These are phyloP conservation scores for Russula sp. DNA, from an alignment of 768 basidiomycete species.

Conservation along the genomic window DNA sequence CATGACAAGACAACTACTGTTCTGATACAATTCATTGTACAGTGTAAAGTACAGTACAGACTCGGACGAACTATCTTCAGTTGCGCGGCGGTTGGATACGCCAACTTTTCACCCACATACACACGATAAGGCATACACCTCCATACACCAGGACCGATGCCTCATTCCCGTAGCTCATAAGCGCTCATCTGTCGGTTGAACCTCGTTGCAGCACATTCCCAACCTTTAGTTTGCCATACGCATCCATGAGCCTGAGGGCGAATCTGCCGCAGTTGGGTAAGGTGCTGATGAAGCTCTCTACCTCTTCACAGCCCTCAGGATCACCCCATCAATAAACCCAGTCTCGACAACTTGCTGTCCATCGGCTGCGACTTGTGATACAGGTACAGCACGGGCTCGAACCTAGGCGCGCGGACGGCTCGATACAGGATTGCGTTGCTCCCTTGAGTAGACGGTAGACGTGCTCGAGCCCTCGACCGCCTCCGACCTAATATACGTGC, in stretches of 20 bases:
- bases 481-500: constrained; percentile 39
- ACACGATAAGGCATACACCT: constrained; percentile 16
- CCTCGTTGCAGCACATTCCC: neutral
- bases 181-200: neutral
- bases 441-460: constrained; percentile 15
- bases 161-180: constrained; percentile 8
- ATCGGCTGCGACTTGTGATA: neutral
- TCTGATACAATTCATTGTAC: too few relatives aligned
- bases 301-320: neutral
- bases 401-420: neutral
- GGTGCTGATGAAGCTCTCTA: too few relatives aligned
- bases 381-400: constrained; percentile 9
- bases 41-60: too few relatives aligned
- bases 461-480: neutral
- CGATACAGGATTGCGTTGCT: constrained; percentile 4
- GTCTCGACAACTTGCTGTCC: neutral
- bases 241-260: too few relatives aligned
- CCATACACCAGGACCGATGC: neutral
- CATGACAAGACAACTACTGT: too few relatives aligned
- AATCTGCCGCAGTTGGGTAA: neutral
- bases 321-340: neutral
- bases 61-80: too few relatives aligned
- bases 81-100: neutral
- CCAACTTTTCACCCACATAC: constrained; percentile 17
- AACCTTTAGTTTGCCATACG: neutral